Evolutionary conservation across 2,329 filamentous ascomycete species (phyloP), one percentile per base, ranked within the genome.

Genomic region (Tricladium varicosporioides): DNA sequence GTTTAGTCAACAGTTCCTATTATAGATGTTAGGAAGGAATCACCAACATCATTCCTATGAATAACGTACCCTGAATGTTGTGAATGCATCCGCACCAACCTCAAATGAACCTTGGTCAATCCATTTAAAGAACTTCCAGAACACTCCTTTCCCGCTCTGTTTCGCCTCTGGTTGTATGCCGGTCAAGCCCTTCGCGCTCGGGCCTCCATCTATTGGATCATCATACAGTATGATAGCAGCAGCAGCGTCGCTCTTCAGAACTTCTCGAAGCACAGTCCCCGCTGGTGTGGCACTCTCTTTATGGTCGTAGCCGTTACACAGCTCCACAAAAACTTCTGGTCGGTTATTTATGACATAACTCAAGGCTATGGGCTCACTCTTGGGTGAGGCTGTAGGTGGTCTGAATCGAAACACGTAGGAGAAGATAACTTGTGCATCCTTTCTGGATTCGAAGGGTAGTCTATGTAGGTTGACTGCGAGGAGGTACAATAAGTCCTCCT

Each of bases 121-220:
- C 91, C 93, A 99, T 60, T 89, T 85, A 70, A 99, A 97, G 75
- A 97, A 97, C 48, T 84, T 87, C 94, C 94, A 99, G 72, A 99
- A 97, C 1, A 97, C 85, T 2, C 93, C 93, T 46, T 85, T 82
- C 11, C 92, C 92, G 48, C 83, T 88, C 66, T 94, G 89, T 33
- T 83, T 85, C 43, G 85, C 76, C 59, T 91, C 87, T 48, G 88
- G 84, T 67, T 94, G 89, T 60, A 97, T 89, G 18, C 84, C 86
- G 51, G 82, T 85, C 42, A 96, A 79, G 44, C 91, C 89, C 62
- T 91, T 85, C n/a, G 84, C 83, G 64, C 59, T 60, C 84, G 87
- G 54, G 88, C 90, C 87, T 85, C 19, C 80, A 77, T 86, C 82
- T 44, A 83, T 82, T 5, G 89, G 91, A 71, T 97, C 91, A 69